Evolutionary conservation across 2,329 filamentous ascomycete genomes (phyloP), one percentile per base, ranked within the genome.

Genomic region (Plenodomus biglobosus): DNA sequence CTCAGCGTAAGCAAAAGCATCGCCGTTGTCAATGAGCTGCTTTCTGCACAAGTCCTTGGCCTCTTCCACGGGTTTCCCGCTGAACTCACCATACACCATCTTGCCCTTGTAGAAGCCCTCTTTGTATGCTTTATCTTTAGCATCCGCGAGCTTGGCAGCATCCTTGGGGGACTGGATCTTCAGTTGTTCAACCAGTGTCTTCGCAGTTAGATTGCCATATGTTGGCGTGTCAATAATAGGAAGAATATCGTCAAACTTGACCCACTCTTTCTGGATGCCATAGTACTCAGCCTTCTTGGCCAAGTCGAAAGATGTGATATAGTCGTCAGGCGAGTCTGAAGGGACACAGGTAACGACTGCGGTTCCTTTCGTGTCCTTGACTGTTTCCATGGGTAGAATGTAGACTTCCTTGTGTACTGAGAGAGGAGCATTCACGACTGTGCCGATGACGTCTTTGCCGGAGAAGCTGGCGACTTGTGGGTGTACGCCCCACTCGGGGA

Each of bases 111-210:
- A 99, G 78, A 90, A 97, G 15, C 92, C 94, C 69, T 96, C 92
- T 75, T 94, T 96, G 80, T 99, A 99, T 0, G 94, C 92, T 58
- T 95, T 78, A 60, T 97, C 92, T 76, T 99, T 99, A 38, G 94
- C 94, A 72, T 96, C 88, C 38, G 88, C 88, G 39, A 99, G 84
- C 74, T 92, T 87, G 70, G 89, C 94, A 30, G 86, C 83, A 68
- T 99, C 94, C 75, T 99, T 99, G 53, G 94, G 92, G 11, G 92
- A 97, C 57, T 90, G 86, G 68, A 99, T 99, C 80, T 97, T 97
- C 71, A 96, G 80, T 72, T 94, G 85, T 78, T 96, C 90, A 44
- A 95, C 88, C 50, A 99, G 78, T 62, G 85, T 82, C 57, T 88
- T 86, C 0, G 94, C 94, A 40, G 88, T 88, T 50, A 95, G 79